A percentile compares a stretch with the other conserved stretches of the same genome.
Conservation (phyloP, 177 flowering plant species). For the Telopea speciosissima region DNA sequence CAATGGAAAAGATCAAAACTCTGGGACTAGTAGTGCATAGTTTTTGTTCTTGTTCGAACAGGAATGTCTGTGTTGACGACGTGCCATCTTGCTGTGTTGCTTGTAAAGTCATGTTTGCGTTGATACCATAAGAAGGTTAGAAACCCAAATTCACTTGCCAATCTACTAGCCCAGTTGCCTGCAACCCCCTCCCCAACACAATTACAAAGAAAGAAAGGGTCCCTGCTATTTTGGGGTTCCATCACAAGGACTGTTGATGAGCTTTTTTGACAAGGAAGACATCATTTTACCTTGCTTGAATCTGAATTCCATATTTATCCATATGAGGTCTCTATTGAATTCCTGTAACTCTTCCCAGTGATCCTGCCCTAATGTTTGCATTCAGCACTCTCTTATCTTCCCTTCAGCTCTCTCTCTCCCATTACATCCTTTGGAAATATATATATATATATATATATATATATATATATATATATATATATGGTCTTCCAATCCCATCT, state of each 20-base stretch:
- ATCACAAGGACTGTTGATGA: background rate
- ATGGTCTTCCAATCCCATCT: too few relatives aligned
- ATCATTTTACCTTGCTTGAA: background rate
- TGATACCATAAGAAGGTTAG: background rate
- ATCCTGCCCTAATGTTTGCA: background rate
- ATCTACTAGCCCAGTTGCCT: background rate
- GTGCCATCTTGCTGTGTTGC: background rate
- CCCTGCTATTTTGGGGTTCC: background rate
- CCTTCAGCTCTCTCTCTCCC: background rate
- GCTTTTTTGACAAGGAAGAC: background rate
- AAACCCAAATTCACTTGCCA: background rate
- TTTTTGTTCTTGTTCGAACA: background rate
- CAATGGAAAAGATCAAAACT: background rate
- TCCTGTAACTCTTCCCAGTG: background rate
- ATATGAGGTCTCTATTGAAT: background rate
- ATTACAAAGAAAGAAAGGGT: background rate
- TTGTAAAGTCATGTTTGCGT: background rate
- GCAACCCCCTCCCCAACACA: background rate
- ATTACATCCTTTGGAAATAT: too few relatives aligned
- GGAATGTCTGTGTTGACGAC: background rate
- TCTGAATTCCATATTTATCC: background rate
- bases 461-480: too few relatives aligned
- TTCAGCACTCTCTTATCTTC: background rate
- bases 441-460: too few relatives aligned
- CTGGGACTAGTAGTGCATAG: background rate